Evolutionary conservation across 176 grass and related monocot genomes (phyloP).

Genomic region (Triticum dicoccoides): DNA sequence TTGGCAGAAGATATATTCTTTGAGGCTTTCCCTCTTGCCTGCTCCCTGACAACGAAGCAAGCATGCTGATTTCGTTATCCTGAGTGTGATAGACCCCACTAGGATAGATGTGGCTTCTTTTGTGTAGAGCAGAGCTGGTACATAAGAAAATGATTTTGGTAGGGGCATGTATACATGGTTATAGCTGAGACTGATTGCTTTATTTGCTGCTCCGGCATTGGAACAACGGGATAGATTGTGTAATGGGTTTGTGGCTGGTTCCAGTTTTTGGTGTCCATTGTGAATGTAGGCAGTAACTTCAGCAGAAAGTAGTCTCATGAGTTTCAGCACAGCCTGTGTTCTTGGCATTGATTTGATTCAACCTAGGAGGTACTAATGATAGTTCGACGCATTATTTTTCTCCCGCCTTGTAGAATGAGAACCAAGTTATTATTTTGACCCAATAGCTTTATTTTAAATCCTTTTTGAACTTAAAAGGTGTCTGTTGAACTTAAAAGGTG

Average conservation of each 20-base stretch:
- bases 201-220: conserved; percentile 24
- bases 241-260: conserved; percentile 38
- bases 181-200: conserved; percentile 34
- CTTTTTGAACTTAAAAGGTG: background rate
- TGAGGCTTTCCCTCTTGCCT: conserved; percentile 21
- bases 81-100: conserved; percentile 40
- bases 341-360: background rate
- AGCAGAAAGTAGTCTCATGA: conserved; percentile 19
- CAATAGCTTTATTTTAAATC: background rate
- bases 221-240: conserved; percentile 42
- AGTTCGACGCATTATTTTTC: background rate
- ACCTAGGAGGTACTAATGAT: background rate
- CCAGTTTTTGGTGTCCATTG: conserved; percentile 7
- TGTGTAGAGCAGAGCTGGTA: conserved; percentile 56
- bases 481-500: background rate
- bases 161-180: conserved; percentile 49
- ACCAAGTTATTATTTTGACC: background rate
- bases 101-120: conserved; percentile 54
- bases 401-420: background rate
- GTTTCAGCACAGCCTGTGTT: conserved; percentile 5
- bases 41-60: conserved; percentile 16
- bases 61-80: conserved; percentile 29
- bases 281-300: conserved; percentile 24
- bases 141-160: conserved; percentile 64
- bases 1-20: conserved; percentile 25